Conservation (phyloP, 1,284 basidiomycete species). For the Cryptococcus sp. region DNA sequence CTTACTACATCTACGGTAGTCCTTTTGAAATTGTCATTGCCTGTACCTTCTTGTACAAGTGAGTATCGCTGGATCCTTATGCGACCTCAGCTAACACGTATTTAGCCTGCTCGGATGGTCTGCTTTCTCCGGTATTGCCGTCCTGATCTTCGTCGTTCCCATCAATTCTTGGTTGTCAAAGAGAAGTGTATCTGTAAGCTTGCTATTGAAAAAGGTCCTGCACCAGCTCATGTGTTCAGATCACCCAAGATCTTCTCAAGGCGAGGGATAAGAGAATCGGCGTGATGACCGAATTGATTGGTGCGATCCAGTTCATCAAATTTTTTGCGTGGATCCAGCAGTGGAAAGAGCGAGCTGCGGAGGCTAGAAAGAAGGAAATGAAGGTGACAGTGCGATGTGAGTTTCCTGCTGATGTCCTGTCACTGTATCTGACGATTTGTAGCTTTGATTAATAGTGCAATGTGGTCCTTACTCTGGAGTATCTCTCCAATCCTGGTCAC, state of each 20-base stretch:
- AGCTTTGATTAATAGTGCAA: constrained; percentile 33
- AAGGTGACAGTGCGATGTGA: constrained; percentile 34
- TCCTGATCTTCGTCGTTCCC: constrained; percentile 69
- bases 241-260: constrained; percentile 66
- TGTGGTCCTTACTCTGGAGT: constrained; percentile 36
- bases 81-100: constrained; percentile 7
- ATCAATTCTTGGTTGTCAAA: constrained; percentile 42
- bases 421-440: constrained; percentile 2
- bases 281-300: constrained; percentile 78
- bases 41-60: constrained; percentile 72
- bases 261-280: constrained; percentile 80
- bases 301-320: constrained; percentile 51
- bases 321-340: constrained; percentile 48
- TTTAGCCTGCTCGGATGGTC: constrained; percentile 73
- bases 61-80: constrained; percentile 27
- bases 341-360: constrained; percentile 41
- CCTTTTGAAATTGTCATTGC: constrained; percentile 79
- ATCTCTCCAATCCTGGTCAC: constrained; percentile 44
- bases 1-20: constrained; percentile 57
- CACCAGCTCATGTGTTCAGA: constrained; percentile 49
- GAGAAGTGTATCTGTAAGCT: constrained; percentile 60
- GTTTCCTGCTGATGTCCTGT: constrained; percentile 4
- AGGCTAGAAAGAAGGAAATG: constrained; percentile 42
- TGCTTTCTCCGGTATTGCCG: constrained; percentile 77
- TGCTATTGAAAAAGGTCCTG: background rate